Evolutionary conservation across 371 early-diverging fungal genomes (phyloP).

Genomic region (Rhizopus sp.): DNA sequence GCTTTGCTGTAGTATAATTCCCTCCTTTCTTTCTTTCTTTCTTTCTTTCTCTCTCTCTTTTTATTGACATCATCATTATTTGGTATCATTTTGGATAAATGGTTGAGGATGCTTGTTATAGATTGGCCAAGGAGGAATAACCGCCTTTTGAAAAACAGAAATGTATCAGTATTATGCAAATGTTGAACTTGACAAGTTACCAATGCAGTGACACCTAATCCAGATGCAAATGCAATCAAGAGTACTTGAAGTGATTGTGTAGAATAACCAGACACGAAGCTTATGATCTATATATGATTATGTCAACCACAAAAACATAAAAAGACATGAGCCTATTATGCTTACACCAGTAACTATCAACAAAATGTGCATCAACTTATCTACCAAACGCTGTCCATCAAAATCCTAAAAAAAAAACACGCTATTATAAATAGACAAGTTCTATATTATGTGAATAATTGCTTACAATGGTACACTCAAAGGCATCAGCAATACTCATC

Average conservation of each 20-base stretch:
- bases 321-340: background rate
- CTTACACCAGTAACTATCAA: slow-evolving; percentile 22
- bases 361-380: slow-evolving; percentile 12
- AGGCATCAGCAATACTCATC: slow-evolving; percentile 21
- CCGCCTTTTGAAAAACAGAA: slow-evolving; percentile 7
- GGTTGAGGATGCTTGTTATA: slow-evolving; percentile 30
- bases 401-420: slow-evolving; percentile 22
- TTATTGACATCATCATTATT: slow-evolving; percentile 5
- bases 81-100: slow-evolving; percentile 16
- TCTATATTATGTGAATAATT: background rate
- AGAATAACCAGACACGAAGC: slow-evolving; percentile 24
- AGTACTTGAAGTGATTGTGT: slow-evolving; percentile 17
- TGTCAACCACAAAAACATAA: background rate
- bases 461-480: slow-evolving; percentile 29
- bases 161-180: background rate
- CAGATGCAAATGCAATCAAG: slow-evolving; percentile 14
- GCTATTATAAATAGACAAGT: background rate
- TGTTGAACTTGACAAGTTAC: slow-evolving; percentile 11
- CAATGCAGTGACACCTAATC: slow-evolving; percentile 19
- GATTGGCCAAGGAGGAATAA: slow-evolving; percentile 32
- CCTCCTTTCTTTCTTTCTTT: background rate
- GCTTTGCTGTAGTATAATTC: background rate
- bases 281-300: slow-evolving; percentile 8
- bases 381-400: slow-evolving; percentile 24
- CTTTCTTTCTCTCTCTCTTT: slow-evolving; percentile 7